These are phyloP conservation scores for Verticillium dahliae DNA, from an alignment of 2,329 filamentous ascomycete species.

Conservation along the genomic window DNA sequence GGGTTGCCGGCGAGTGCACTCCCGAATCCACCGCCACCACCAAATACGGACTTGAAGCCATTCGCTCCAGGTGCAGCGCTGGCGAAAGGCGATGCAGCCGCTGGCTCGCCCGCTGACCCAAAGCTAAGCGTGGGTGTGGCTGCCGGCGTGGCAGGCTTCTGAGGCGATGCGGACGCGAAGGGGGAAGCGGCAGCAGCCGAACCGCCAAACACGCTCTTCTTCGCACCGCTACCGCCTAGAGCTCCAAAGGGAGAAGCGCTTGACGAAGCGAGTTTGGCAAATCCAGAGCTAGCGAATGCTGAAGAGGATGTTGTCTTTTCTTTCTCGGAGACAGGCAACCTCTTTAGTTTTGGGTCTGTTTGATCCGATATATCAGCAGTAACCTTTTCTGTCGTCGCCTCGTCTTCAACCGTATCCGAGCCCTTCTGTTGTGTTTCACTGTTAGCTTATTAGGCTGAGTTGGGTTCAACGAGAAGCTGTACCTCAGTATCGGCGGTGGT, in stretches of 20 bases:
- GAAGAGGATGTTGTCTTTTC: constrained; percentile 27
- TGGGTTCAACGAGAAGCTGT: constrained; percentile 4
- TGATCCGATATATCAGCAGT: not conserved
- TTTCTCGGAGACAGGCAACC: constrained; percentile 9
- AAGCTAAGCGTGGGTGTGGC: constrained; percentile 43
- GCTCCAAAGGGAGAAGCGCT: constrained; percentile 58
- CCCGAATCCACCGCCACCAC: constrained; percentile 19
- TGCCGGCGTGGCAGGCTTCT: constrained; percentile 18
- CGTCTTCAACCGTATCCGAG: not conserved
- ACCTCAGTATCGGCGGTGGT: not conserved
- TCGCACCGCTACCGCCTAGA: constrained; percentile 35
- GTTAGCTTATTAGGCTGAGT: not conserved
- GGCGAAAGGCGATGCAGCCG: constrained; percentile 40
- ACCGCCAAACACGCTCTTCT: constrained; percentile 41
- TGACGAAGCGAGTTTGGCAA: constrained; percentile 58
- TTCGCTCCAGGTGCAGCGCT: constrained; percentile 28
- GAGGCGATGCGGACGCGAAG: constrained; percentile 20
- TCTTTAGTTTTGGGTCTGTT: not conserved
- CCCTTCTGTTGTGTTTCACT: constrained; percentile 7
- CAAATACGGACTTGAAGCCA: constrained; percentile 41
- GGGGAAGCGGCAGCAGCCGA: constrained; percentile 16
- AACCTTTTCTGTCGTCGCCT: not conserved
- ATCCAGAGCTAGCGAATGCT: constrained; percentile 62
- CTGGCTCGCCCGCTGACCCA: constrained; percentile 30
- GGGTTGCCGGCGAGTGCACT: constrained; percentile 31